Base-by-base conservation (phyloP, 2,329 filamentous ascomycete species). In the Curvularia hawaiiensis region DNA sequence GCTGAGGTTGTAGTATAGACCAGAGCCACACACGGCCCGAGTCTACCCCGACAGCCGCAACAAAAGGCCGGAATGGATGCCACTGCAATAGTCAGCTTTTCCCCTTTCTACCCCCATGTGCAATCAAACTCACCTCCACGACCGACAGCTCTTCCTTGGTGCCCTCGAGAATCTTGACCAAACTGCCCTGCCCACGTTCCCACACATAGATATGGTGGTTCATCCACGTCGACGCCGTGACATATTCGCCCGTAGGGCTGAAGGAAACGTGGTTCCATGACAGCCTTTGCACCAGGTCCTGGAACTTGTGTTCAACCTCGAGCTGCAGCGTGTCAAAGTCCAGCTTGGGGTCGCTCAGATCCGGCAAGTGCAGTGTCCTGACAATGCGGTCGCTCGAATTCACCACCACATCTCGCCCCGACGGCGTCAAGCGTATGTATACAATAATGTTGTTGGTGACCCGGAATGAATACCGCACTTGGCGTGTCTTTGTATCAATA, bases 171-270 rank as follows among this genome's bases (percentile, higher is more conserved):
- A 99, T 99, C 76, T 96, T 96, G 52, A 97, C 93, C 56, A 99
- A 80, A 77, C 92, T 97, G 50, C 95, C 95, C 70, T 96, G 92
- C 54, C 89, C 90, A 53, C 95, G 88, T 78, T 99, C 95, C 95
- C 94, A 98, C 28, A 98, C 93, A 77, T 98, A 98, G 62, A 99
- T 90, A 77, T 99, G 94, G 69, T 97, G 93, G 71, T 99, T 99
- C 83, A 98, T 98, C 76, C 92, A 97, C 2, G 95, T 98, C 26
- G 92, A 96, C 0, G 96, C 95, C 24, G 92, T 92, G 40, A 99
- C 92, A 73, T 98, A 98, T 77, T 99, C 95, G 51, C 92, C 93
- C 0, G 91, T 95, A 1, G 91, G 90, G 70, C 92, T 96, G 75
- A 99, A 98, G 0, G 93, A 92, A 57, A 97, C 93, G 71, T 97